These are phyloP conservation scores for Tarenaya hassleriana DNA, from an alignment of 345 rosid species.

Conservation along the genomic window DNA sequence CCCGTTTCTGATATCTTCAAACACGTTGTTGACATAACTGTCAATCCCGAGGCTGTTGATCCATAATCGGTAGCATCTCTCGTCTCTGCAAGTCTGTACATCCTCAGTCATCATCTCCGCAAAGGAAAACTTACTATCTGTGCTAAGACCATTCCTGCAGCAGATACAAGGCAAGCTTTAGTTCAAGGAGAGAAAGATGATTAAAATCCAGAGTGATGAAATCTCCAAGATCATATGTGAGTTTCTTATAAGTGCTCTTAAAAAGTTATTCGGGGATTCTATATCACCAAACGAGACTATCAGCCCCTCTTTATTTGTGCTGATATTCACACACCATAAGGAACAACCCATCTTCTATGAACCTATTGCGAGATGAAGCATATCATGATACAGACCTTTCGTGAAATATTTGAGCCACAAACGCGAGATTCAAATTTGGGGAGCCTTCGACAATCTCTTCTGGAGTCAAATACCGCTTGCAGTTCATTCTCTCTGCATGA, in stretches of 20 bases:
- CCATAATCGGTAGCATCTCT: conserved; percentile 90
- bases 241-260: too few species aligned
- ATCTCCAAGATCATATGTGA: conserved; percentile 1
- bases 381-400: conserved; percentile 46
- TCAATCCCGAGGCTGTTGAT: conserved; percentile 80
- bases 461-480: conserved; percentile 77
- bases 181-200: conserved; percentile 1
- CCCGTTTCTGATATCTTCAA: conserved; percentile 93
- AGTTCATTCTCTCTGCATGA: conserved; percentile 81
- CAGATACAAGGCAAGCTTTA: neutral
- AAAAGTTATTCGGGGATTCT: too few species aligned
- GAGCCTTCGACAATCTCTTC: conserved; percentile 81
- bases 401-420: conserved; percentile 87
- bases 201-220: neutral
- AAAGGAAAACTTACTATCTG: conserved; percentile 59
- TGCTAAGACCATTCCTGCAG: conserved; percentile 78
- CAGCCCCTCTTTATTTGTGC: too few species aligned
- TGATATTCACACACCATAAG: too few species aligned
- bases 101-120: conserved; percentile 96
- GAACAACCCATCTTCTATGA: neutral
- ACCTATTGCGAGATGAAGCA: conserved; percentile 1
- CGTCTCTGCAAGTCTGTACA: conserved; percentile 74
- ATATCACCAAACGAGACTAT: too few species aligned
- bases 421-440: conserved; percentile 82
- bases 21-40: conserved; percentile 74